A percentile compares a stretch with the other conserved stretches of the same genome.
phyloP scores from a whole-genome alignment of 495 filamentous ascomycete genomes.

The Parathielavia hyrcaniae region DNA sequence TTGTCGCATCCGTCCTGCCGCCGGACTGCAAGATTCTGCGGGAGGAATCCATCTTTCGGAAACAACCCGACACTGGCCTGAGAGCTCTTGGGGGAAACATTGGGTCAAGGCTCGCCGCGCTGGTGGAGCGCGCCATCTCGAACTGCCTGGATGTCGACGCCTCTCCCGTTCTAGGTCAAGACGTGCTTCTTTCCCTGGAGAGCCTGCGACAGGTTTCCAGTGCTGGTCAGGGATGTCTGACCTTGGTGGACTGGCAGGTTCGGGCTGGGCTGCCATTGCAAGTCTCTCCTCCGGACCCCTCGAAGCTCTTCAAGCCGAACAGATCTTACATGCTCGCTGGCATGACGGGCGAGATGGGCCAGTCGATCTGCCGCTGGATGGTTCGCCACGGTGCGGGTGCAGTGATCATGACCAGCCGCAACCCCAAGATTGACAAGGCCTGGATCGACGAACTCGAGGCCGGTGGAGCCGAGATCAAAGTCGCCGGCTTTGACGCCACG shows the following conservation, averaged over 20 bases:
- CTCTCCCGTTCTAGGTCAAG: neutral
- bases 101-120: neutral
- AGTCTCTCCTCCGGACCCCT: neutral
- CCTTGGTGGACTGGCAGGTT: neutral
- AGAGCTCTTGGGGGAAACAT: neutral
- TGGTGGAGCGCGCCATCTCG: neutral
- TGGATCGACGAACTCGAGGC: constrained; percentile 2
- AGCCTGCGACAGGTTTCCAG: neutral
- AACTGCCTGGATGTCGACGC: neutral
- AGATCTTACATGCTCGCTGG: constrained; percentile 51
- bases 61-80: too few relatives aligned
- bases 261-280: neutral
- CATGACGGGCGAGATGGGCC: constrained; percentile 43
- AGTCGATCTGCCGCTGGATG: constrained; percentile 52
- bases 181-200: neutral
- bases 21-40: neutral
- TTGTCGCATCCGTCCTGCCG: neutral
- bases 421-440: constrained; percentile 31
- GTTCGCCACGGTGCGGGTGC: constrained; percentile 42
- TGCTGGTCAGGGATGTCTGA: neutral
- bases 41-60: neutral
- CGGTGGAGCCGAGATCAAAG: neutral
- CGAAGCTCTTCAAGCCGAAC: constrained; percentile 5
- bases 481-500: neutral
- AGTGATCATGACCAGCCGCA: constrained; percentile 48